Evolutionary conservation across 129 eudicot genomes (phyloP), one percentile per base, ranked within the genome.

Genomic region (Chrysanthemum makinoi): DNA sequence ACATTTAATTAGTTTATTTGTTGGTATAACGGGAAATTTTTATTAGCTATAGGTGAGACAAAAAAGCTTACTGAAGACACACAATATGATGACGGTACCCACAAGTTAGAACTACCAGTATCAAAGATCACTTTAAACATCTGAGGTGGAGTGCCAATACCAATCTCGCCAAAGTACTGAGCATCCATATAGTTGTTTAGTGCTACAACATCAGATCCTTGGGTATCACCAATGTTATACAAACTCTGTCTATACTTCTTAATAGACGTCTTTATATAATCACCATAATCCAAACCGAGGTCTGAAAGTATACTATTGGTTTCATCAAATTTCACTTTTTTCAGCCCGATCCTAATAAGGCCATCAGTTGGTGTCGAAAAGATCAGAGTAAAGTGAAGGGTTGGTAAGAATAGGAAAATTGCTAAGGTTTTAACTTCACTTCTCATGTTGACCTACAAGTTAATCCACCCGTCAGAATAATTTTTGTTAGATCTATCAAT

Each of bases 81-180:
- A 70, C 91, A 86, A 78, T 83, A 70, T 10, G 88, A 52, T 22
- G 91, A 86, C 48, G 77, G 69, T 48, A 72, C 46, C 77, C 77
- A 72, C 49, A 72, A 60, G 59, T 72, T 72, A 48, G 77, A 77
- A 63, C 91, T 86, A 16, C 91, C 88, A 0, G 91, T 86, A 66
- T 86, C 91, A 60, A 86, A 86, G 12, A 83, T 78, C 14, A 86
- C 88, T 48, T 77, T 84, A 65, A 84, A 84, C 28, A 74, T 84
- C 66, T 84, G 89, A 60, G 89, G 80, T 6, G 89, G 91, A 59
- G 84, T 80, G 59, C 88, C 91, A 75, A 77, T 72, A 1, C 77
- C 69, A 72, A 61, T 72, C 52, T 72, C 77, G 5, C 69, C 77
- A 12, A 61, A 72, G 51, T 72, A 72, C 62, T 72, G 69, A 14